Evolutionary conservation across 208 protist genomes (phyloP), one percentile per base, ranked within the genome.

Genomic region (Zelonia costaricensis): DNA sequence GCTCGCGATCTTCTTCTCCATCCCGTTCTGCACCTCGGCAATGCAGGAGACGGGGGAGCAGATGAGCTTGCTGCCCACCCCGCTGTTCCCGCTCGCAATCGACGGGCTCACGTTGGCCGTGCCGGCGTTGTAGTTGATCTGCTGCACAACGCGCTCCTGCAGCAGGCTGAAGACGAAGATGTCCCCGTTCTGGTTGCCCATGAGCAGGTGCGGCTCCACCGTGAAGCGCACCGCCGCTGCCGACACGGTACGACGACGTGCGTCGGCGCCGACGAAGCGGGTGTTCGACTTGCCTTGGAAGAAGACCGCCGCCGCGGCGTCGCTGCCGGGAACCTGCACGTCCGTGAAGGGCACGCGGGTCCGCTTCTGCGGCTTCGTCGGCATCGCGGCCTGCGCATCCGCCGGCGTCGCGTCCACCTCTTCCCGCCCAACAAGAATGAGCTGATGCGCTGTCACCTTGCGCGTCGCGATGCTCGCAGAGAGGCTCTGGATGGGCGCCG

Each of bases 171-270:
- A 84, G 59, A 94, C 54, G 56, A 93, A 69, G 35, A 91, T 64
- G 51, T 93, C 80, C 7, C 95, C 86, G 62, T 78, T 82, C 57
- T 94, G 81, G 48, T 97, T 95, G 33, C 91, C 82, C 10, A 98
- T 61, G 15, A 97, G 38, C 3, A 94, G 71, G 44, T 84, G 74
- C 6, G 97, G 91, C 69, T 97, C 81, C 20, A 94, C 80, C 6
- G 62, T 81, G 54, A 91, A 61, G 76, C 86, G 76, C 15, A 96
- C 40, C 28, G 91, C 65, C 6, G 82, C 81, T 23, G 91, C 69
- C 12, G 88, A 65, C 20, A 97, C 81, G 31, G 81, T 89, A 16
- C 76, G 70, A 12, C 60, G 69, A 12, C 68, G 46, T 23, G 91
- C 80, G 57, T 98, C 86, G 20, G 92, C 93, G 8, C 88, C 80